These are phyloP conservation scores for Excoecaria agallocha DNA, from an alignment of 345 rosid species.

Conservation along the genomic window DNA sequence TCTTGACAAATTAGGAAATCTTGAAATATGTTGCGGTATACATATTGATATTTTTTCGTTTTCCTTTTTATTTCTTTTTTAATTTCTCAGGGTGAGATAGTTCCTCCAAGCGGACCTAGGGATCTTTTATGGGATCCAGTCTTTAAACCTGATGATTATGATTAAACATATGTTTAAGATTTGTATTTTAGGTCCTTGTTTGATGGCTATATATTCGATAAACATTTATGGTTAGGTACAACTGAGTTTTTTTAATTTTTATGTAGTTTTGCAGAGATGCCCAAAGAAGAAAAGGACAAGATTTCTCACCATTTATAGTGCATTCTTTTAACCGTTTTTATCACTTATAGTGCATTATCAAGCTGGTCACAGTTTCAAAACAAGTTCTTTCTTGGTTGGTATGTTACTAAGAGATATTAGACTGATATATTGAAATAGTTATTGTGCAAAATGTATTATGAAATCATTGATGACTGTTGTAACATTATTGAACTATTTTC, in stretches of 20 bases:
- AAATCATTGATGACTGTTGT: too few relatives aligned
- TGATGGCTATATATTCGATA: too few relatives aligned
- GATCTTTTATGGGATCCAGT: conserved; percentile 98
- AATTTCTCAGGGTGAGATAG: conserved; percentile 72
- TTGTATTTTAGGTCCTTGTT: neutral
- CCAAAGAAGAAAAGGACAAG: conserved; percentile 87
- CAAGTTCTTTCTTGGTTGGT: neutral
- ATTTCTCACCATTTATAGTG: conserved; percentile 95
- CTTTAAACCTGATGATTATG: conserved; percentile 86
- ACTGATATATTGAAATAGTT: neutral
- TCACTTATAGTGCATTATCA: neutral
- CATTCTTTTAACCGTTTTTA: neutral
- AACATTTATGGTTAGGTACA: neutral
- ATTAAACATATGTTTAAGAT: conserved; percentile 49
- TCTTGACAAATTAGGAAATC: too few relatives aligned
- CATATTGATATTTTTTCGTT: too few relatives aligned
- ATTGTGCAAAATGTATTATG: neutral
- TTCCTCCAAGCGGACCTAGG: conserved; percentile 75
- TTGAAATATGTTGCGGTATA: too few relatives aligned
- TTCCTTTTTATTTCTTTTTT: too few relatives aligned
- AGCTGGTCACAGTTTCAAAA: neutral
- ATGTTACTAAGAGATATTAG: neutral
- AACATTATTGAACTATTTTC: too few relatives aligned
- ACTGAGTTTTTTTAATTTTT: conserved; percentile 8
- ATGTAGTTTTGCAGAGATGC: conserved; percentile 83